Base-by-base conservation (phyloP, 371 early-diverging fungal species). In the Mortierella sp. region DNA sequence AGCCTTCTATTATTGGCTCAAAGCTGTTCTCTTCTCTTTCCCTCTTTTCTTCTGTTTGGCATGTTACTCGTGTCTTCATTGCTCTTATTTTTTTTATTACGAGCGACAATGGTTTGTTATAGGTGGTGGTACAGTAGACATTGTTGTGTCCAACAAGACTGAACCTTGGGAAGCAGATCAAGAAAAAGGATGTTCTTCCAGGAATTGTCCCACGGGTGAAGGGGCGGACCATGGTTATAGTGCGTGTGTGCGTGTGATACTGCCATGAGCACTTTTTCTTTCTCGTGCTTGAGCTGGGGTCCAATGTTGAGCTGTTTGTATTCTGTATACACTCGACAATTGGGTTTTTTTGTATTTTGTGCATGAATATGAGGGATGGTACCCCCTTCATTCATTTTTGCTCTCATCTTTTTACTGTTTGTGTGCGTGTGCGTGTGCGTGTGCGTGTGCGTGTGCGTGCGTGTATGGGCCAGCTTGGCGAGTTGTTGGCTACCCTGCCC, bases 141-240 rank as follows among this genome's bases (percentile, higher is more conserved):
- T 40, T 67, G 37, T 37, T 67, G 67, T 67, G 72, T 51, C 72
- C 72, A 46, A 28, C 10, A 51, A 51, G 51, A 51, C 31, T 31
- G 48, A 48, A 44, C 34, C 34, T 34, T 46, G 48, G 48, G 31
- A 50, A 28, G 48, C 11, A 48, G 50, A 19, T 48, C 48, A 16
- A 24, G 57, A 26, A 26, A 57, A 31, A 3, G 50, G 69, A 34
- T 50, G 71, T 34, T 71, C 48, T 71, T 28, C 72, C 34, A 71
- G 24, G 72, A 34, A 50, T 50, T 71, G 72, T 50, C 51, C 51
- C 51, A 51, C 72, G 46, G 71, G 71, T 31, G 51, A 19, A 34
- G 8, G 40, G 50, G 4, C n/a, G 28, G 10, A 34, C 9, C 8
- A 26, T 31, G 34, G 13, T 19, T 31, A 31, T 48, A 3, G 43